Base-by-base conservation (phyloP, 2,329 filamentous ascomycete species). In the Pseudopithomyces chartarum region DNA sequence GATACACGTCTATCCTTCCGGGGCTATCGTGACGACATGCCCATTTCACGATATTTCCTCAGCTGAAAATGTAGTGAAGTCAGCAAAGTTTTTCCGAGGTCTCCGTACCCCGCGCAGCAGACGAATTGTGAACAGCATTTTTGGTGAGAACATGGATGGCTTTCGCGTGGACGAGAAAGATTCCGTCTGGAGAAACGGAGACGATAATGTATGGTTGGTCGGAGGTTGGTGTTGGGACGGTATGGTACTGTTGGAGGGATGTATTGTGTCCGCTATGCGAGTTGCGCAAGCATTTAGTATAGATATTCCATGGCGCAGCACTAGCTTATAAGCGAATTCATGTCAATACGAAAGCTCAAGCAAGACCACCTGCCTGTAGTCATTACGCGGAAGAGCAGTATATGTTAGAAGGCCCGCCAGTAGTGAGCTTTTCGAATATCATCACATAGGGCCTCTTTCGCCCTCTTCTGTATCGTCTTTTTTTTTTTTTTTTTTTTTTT, bases 171-270 rank as follows among this genome's bases (percentile, higher is more conserved):
- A 64, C n/a, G 68, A 68, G 17, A 68, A 71, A 53, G 44, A 57
- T 13, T 48, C 64, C 10, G 56, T 59, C 5, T 87, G 84, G 84
- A 76, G 69, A 7, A 87, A 84, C 55, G 84, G 84, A 0, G 74
- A 84, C 48, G 77, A 79, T 7, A 78, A 80, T 39, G 80, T 87
- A 0, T 87, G 81, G 78, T 64, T 87, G 12, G 77, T 79, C 0
- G 85, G 85, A 6, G 82, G 83, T 0, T 87, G 85, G 85, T 87
- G 84, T 61, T 87, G 85, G 85, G 85, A 87, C 67, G 85, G 85
- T 2, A 84, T 87, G 84, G 84, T 87, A 1, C 62, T 87, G 15
- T 68, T 87, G 3, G 85, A 87, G 66, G 85, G 85, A 1, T 88
- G 85, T 54, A 75, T 87, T 2, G 78, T 84, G 2, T 87, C 84